Conservation (phyloP, 2,329 filamentous ascomycete genomes). For the Venturia effusa region DNA sequence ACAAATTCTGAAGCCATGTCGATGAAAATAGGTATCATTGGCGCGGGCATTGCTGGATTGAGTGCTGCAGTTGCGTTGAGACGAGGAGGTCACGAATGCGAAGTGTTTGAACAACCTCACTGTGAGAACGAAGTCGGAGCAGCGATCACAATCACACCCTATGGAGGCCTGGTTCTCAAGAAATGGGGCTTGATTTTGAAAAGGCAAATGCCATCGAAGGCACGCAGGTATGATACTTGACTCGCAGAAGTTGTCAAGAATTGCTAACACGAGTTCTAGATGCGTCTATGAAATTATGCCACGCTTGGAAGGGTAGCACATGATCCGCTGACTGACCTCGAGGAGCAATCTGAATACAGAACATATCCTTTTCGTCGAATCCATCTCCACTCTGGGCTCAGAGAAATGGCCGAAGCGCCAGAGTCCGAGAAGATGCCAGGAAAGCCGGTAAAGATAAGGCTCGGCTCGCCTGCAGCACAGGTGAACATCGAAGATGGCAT, state of each 20-base stretch:
- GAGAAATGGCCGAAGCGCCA: slow-evolving; percentile 6
- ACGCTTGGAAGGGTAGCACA: neutral
- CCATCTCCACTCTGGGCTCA: slow-evolving; percentile 8
- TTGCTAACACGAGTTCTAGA: neutral
- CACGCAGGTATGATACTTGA: neutral
- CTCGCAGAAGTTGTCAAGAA: neutral
- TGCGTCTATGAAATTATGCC: neutral
- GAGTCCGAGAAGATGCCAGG: neutral
- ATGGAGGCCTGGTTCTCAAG: slow-evolving; percentile 17
- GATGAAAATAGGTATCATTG: slow-evolving; percentile 25
- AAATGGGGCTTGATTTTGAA: slow-evolving; percentile 11
- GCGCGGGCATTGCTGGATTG: slow-evolving; percentile 44
- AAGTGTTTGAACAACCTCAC: slow-evolving; percentile 18
- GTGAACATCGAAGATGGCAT: slow-evolving; percentile 2
- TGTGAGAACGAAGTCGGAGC: slow-evolving; percentile 33
- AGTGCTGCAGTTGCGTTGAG: slow-evolving; percentile 43
- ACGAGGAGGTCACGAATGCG: slow-evolving; percentile 39
- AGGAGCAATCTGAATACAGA: neutral
- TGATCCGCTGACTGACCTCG: neutral
- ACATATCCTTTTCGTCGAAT: neutral
- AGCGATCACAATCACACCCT: slow-evolving; percentile 30
- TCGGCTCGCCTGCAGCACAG: slow-evolving; percentile 2
- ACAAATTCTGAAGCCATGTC: neutral
- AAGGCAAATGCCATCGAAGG: slow-evolving; percentile 7
- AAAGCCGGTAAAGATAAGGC: neutral